Conservation (phyloP, 345 rosid genomes). For the Raphanus sativus region DNA sequence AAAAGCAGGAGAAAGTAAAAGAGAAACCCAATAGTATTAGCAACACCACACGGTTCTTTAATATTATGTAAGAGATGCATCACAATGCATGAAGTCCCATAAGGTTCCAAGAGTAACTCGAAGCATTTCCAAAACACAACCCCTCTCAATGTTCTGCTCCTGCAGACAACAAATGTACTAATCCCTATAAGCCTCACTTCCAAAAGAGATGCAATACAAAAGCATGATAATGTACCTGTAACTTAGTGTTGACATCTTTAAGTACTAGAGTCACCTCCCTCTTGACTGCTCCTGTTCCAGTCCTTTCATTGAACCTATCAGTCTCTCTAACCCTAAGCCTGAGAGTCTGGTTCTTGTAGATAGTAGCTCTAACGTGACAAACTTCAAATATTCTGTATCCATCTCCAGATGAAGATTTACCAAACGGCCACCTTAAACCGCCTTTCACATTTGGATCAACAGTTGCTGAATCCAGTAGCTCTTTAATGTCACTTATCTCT, state of each 20-base stretch:
- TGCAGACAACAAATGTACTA: constrained; percentile 1
- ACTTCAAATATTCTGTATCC: constrained; percentile 48
- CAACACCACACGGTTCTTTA: background rate
- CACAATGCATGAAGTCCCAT: constrained; percentile 31
- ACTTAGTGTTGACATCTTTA: constrained; percentile 48
- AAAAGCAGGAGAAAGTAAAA: constrained; percentile 5
- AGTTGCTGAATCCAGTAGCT: constrained; percentile 49
- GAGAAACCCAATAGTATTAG: background rate
- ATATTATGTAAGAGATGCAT: background rate
- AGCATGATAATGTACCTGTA: constrained; percentile 26
- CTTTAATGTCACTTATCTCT: constrained; percentile 47
- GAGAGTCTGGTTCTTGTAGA: constrained; percentile 44
- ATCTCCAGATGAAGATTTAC: constrained; percentile 43
- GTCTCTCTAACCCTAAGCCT: constrained; percentile 59
- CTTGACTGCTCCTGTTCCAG: constrained; percentile 39
- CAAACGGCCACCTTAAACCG: constrained; percentile 66
- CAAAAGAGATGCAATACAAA: background rate
- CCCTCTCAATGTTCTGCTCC: constrained; percentile 25
- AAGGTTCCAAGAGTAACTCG: constrained; percentile 20
- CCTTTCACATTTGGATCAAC: constrained; percentile 64
- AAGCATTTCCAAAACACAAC: constrained; percentile 22
- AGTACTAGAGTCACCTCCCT: constrained; percentile 50
- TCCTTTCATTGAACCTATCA: constrained; percentile 53
- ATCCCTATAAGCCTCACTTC: constrained; percentile 6
- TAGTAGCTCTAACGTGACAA: constrained; percentile 46